A percentile compares a stretch with the other conserved stretches of the same genome.
phyloP scores from a whole-genome alignment of 345 rosid species.

The Gossypium arboreum region DNA sequence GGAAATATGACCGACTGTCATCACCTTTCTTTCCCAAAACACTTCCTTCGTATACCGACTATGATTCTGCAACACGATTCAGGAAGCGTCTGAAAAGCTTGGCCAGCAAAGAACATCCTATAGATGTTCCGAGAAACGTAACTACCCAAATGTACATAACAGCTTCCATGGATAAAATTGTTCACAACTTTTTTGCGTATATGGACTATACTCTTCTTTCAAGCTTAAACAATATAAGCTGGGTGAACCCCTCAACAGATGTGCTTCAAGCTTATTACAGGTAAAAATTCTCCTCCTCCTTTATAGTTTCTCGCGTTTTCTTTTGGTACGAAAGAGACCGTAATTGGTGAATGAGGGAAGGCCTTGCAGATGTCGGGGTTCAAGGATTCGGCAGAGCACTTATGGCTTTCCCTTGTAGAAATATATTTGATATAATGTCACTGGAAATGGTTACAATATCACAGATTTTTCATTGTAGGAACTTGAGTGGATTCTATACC shows the following conservation, averaged over 20 bases:
- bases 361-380: not conserved
- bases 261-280: constrained; percentile 44
- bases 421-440: not conserved
- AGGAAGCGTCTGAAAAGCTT: constrained; percentile 29
- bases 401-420: not conserved
- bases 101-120: constrained; percentile 20
- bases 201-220: constrained; percentile 36
- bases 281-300: not conserved
- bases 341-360: not conserved
- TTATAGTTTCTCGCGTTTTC: not conserved
- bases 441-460: constrained; percentile 4
- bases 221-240: constrained; percentile 50
- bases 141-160: constrained; percentile 15
- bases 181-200: constrained; percentile 24
- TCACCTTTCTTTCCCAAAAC: constrained; percentile 16
- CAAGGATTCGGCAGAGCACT: not conserved
- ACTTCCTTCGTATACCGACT: constrained; percentile 14
- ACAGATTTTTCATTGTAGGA: constrained; percentile 11
- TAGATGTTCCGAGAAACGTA: constrained; percentile 27
- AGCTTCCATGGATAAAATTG: constrained; percentile 18
- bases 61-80: constrained; percentile 28
- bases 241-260: constrained; percentile 27
- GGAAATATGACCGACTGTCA: constrained; percentile 19
- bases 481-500: constrained; percentile 9
- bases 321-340: not conserved